phyloP scores from a whole-genome alignment of 2,329 filamentous ascomycete genomes.

The Calonectria pteridis region DNA sequence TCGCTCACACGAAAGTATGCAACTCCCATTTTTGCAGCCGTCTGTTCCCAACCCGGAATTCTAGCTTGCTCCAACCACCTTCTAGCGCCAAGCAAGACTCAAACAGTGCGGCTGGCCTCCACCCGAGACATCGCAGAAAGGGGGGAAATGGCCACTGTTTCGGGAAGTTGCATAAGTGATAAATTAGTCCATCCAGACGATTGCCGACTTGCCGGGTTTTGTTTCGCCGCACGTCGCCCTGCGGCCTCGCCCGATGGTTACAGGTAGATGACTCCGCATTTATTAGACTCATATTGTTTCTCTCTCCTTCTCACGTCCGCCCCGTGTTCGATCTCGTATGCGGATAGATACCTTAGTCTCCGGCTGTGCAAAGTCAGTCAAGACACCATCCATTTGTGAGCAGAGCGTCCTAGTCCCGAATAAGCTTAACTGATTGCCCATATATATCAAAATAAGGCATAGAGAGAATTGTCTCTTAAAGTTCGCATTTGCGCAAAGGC shows the following conservation, averaged over 20 bases:
- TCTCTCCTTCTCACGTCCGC: not conserved
- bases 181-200: not conserved
- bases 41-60: not conserved
- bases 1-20: not conserved
- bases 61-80: not conserved
- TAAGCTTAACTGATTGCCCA: not conserved
- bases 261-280: not conserved
- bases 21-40: not conserved
- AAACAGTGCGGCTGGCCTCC: not conserved
- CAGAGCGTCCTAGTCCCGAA: not conserved
- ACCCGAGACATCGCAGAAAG: not conserved
- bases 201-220: not conserved
- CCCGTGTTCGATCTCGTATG: not conserved
- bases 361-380: not conserved
- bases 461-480: not conserved
- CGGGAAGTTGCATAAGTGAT: constrained; percentile 9
- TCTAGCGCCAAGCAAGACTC: not conserved
- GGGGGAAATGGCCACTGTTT: not conserved
- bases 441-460: not conserved
- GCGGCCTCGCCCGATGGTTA: not conserved
- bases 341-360: not conserved
- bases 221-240: not conserved
- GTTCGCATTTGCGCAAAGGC: not conserved
- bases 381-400: not conserved
- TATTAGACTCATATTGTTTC: not conserved